Conservation (phyloP, 768 basidiomycete genomes). For the Serendipita sp. region DNA sequence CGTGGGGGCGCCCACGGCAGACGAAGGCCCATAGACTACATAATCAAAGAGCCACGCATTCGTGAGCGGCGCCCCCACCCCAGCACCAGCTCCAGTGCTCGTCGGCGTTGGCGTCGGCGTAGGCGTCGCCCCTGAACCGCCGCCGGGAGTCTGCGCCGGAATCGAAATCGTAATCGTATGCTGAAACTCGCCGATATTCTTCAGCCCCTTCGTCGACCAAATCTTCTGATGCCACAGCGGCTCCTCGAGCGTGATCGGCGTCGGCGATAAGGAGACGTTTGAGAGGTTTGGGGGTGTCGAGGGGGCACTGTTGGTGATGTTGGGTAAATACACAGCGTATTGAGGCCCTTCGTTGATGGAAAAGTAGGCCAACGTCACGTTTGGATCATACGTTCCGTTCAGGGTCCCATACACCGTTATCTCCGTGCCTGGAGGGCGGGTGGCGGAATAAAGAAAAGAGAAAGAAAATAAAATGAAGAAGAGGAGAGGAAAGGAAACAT, state of each 20-base stretch:
- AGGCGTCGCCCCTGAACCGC: neutral
- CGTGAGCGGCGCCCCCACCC: neutral
- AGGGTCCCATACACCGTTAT: neutral
- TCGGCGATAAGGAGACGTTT: neutral
- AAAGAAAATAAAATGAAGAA: too few relatives aligned
- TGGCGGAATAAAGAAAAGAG: too few relatives aligned
- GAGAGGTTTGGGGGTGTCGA: neutral
- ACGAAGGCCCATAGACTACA: slow-evolving; percentile 2
- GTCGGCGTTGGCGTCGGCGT: neutral
- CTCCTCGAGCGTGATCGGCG: neutral
- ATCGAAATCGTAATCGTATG: neutral
- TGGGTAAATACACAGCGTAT: neutral
- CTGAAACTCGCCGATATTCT: neutral
- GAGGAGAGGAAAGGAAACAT: too few relatives aligned
- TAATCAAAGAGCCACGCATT: neutral
- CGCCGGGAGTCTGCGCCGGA: neutral
- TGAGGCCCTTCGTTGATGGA: neutral
- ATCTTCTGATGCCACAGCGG: neutral
- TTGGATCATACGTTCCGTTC: neutral
- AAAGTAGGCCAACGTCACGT: neutral
- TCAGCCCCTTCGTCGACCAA: neutral
- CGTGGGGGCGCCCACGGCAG: neutral
- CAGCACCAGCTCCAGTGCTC: neutral
- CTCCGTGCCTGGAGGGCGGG: neutral
- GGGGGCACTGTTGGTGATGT: neutral